These are phyloP conservation scores for Daedaleopsis sinensis DNA, from an alignment of 768 basidiomycete genomes.

Conservation along the genomic window DNA sequence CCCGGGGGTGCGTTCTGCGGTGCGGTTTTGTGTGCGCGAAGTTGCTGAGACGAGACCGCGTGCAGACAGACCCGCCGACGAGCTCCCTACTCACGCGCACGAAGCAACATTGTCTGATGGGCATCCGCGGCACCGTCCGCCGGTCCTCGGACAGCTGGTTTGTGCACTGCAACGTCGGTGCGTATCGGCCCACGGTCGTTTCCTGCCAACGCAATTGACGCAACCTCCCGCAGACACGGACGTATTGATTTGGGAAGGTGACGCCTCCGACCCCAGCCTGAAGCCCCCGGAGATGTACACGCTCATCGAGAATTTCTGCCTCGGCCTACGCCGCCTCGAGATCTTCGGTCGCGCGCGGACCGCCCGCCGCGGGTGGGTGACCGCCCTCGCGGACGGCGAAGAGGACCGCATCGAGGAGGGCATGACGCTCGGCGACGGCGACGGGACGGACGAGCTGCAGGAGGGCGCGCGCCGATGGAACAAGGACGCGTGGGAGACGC, in stretches of 20 bases:
- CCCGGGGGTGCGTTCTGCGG: constrained; percentile 60
- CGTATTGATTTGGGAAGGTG: constrained; percentile 96
- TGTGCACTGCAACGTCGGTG: constrained; percentile 97
- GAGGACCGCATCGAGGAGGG: constrained; percentile 50
- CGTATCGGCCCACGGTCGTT: constrained; percentile 29
- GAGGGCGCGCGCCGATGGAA: constrained; percentile 54
- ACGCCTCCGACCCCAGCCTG: constrained; percentile 75
- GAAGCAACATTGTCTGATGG: constrained; percentile 96
- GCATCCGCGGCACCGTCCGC: constrained; percentile 94
- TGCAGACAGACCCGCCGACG: constrained; percentile 82
- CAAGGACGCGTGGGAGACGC: constrained; percentile 65
- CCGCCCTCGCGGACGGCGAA: constrained; percentile 71
- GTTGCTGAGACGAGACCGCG: constrained; percentile 9
- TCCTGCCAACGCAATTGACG: constrained; percentile 17
- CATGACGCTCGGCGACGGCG: constrained; percentile 30
- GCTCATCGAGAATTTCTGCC: constrained; percentile 96
- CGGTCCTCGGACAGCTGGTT: constrained; percentile 95
- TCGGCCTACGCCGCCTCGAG: constrained; percentile 89
- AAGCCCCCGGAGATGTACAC: constrained; percentile 97
- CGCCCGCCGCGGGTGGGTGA: constrained; percentile 89
- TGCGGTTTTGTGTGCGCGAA: background rate
- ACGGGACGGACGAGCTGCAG: constrained; percentile 23
- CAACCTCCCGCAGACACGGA: constrained; percentile 72
- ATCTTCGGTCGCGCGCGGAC: constrained; percentile 76
- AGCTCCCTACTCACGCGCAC: constrained; percentile 86